Base-by-base conservation (phyloP, 306 rosid species). In the Rosa persica region DNA sequence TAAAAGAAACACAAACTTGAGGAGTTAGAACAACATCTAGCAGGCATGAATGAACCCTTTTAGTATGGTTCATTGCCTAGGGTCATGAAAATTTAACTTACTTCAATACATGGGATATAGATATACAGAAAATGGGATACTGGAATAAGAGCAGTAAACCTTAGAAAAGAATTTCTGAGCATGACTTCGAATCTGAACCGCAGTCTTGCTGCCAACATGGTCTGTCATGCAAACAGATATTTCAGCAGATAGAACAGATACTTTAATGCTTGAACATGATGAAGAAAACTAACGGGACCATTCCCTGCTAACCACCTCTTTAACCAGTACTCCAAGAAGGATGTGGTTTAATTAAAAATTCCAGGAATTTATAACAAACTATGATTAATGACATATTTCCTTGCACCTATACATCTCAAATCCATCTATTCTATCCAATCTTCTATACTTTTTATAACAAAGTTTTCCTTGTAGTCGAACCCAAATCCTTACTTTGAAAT, bases 141-240 rank as follows among this genome's bases (percentile, higher is more conserved):
- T 83, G 83, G 83, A 85, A 84, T 75, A 82, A 73, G 70, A 88
- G 81, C 86, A 86, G 81, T 86, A 52, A 81, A 93, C 98, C 98
- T 93, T 93, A 77, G 90, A 89, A 76, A 93, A 93, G 83, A 93
- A 90, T 86, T 93, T 93, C 85, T 93, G 98, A 80, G 98, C 97
- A 85, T 93, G 98, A 76, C 98, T 93, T 85, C 98, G 90, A 79
- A 93, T 93, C 91, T 93, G 98, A 87, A 93, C 98, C 4, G 97
- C 97, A 81, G 93, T 93, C 87, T 93, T 93, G 70, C 93, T 85
- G 77, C 96, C 93, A 79, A 93, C 83, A 83, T 93, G 93, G 46
- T 89, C 98, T 93, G 58, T 80, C 36, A 85, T 72, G 58, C 48
- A 80, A 81, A 78, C 38, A 67, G 30, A 81, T 61, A 76, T 73